Percentiles rank a stretch among this genome's conserved stretches.
phyloP scores from a whole-genome alignment of 306 rosid species.

The Corylus americana region DNA sequence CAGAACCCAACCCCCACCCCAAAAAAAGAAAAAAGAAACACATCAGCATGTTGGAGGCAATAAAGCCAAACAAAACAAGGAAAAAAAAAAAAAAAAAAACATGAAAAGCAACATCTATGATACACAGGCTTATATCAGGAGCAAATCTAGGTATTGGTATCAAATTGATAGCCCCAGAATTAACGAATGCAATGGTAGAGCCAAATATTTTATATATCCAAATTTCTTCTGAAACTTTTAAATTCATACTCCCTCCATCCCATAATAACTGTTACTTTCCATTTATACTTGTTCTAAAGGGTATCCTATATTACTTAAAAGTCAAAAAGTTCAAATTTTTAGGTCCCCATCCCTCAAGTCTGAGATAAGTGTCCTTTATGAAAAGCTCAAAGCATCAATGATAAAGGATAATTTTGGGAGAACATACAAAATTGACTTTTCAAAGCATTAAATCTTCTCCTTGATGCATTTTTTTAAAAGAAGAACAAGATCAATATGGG shows the following conservation, averaged over 20 bases:
- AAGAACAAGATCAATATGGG: not conserved
- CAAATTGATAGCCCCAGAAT: not conserved
- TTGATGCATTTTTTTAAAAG: not conserved
- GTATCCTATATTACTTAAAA: not conserved
- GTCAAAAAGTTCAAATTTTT: not conserved
- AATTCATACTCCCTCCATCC: not conserved
- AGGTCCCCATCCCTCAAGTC: not conserved
- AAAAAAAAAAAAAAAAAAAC: not conserved
- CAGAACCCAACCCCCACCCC: not conserved
- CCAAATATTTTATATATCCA: not conserved
- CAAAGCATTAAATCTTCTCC: not conserved
- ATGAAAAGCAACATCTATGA: not conserved
- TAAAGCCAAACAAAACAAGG: conserved; percentile 3
- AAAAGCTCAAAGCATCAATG: not conserved
- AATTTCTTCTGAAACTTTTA: not conserved
- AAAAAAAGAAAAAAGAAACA: conserved; percentile 32
- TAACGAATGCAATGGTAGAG: not conserved
- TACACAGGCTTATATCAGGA: not conserved
- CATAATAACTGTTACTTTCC: not conserved
- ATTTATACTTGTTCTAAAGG: too few relatives aligned
- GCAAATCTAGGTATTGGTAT: not conserved
- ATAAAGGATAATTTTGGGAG: not conserved
- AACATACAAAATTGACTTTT: not conserved
- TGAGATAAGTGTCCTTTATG: not conserved
- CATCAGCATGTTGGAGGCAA: conserved; percentile 28